Conservation (phyloP, 352 stramenopile genomes). For the Globisporangium barbulae region DNA sequence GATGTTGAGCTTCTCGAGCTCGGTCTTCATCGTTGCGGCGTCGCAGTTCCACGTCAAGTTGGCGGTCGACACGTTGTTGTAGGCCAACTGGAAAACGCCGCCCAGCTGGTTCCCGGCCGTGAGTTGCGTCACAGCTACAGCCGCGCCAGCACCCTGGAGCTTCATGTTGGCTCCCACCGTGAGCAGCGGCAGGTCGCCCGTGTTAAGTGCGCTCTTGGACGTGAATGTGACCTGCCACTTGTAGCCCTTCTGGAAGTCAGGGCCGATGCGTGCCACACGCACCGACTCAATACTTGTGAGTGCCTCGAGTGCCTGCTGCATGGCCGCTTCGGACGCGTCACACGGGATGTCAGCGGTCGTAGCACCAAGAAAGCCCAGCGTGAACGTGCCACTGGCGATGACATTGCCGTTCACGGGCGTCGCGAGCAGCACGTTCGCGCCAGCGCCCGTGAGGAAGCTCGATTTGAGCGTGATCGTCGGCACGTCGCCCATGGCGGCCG, state of each 20-base stretch:
- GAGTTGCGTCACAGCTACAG: slow-evolving; percentile 31
- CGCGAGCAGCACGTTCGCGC: slow-evolving; percentile 65
- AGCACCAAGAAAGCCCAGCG: slow-evolving; percentile 85
- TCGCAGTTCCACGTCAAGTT: slow-evolving; percentile 81
- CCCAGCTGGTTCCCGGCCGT: slow-evolving; percentile 62
- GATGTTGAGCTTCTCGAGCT: slow-evolving; percentile 49
- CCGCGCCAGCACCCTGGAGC: slow-evolving; percentile 34
- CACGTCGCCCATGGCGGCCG: slow-evolving; percentile 53
- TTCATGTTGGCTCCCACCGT: slow-evolving; percentile 38
- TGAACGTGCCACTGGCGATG: slow-evolving; percentile 88
- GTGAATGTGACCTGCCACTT: slow-evolving; percentile 82
- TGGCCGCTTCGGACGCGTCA: slow-evolving; percentile 64
- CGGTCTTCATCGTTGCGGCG: slow-evolving; percentile 60
- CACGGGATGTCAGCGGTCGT: slow-evolving; percentile 84
- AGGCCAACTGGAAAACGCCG: slow-evolving; percentile 63
- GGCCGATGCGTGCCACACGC: slow-evolving; percentile 46
- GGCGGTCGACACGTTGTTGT: slow-evolving; percentile 41
- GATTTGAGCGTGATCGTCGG: slow-evolving; percentile 58
- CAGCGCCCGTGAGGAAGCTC: slow-evolving; percentile 65
- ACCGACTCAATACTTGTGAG: slow-evolving; percentile 64
- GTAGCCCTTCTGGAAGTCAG: slow-evolving; percentile 60
- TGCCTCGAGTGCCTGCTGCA: slow-evolving; percentile 60
- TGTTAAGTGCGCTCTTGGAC: slow-evolving; percentile 42
- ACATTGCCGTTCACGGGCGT: slow-evolving; percentile 59
- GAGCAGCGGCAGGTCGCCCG: slow-evolving; percentile 56